Percentiles rank a stretch among this genome's conserved stretches.
Conservation (phyloP, 164 flowering plant genomes). For the Chimonanthus praecox region DNA sequence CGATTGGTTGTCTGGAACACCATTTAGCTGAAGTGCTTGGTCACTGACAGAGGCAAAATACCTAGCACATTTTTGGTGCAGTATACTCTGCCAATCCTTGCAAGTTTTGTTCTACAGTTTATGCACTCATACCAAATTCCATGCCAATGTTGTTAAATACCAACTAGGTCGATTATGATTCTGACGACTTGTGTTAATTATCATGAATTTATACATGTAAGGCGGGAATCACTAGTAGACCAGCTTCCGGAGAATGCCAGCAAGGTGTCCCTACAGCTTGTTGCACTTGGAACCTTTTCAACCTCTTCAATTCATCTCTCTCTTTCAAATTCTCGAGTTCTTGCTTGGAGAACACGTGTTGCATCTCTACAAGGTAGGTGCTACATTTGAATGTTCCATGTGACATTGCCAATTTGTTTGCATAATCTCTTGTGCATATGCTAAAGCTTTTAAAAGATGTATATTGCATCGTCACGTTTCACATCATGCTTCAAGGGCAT, state of each 20-base stretch:
- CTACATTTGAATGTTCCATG: background rate
- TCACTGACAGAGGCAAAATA: background rate
- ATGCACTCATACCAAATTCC: background rate
- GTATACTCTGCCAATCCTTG: background rate
- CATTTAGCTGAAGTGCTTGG: background rate
- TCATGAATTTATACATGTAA: slow-evolving; percentile 16
- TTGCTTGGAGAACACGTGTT: slow-evolving; percentile 84
- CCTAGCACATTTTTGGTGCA: background rate
- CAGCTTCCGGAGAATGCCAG: slow-evolving; percentile 37
- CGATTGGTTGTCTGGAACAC: background rate
- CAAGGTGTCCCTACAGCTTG: slow-evolving; percentile 52
- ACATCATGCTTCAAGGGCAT: background rate
- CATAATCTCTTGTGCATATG: background rate
- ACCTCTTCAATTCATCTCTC: slow-evolving; percentile 65
- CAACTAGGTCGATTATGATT: background rate
- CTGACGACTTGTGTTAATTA: background rate
- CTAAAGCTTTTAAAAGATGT: slow-evolving; percentile 2
- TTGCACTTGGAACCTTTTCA: slow-evolving; percentile 36
- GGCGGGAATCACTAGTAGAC: slow-evolving; percentile 36
- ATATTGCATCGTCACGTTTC: background rate
- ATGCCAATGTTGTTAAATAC: background rate
- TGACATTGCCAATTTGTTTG: background rate
- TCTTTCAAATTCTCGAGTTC: slow-evolving; percentile 33
- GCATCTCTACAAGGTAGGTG: slow-evolving; percentile 52
- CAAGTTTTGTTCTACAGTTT: background rate